These are phyloP conservation scores for Botrytis medusae DNA, from an alignment of 2,329 filamentous ascomycete genomes.

Conservation along the genomic window DNA sequence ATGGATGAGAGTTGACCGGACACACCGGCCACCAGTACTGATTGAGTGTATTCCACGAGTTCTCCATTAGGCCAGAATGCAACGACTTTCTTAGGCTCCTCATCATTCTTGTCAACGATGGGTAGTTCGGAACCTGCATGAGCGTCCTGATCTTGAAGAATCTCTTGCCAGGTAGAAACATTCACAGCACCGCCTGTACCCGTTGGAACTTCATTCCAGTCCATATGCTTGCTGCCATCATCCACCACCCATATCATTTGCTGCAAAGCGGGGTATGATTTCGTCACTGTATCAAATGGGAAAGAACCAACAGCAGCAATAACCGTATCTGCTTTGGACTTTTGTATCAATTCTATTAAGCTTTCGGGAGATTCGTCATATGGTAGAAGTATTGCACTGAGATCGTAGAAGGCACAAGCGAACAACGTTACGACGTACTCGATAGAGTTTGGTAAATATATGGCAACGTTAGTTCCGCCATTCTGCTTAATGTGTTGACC, in stretches of 20 bases:
- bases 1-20: constrained; percentile 75
- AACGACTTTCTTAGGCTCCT: constrained; percentile 54
- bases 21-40: constrained; percentile 84
- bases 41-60: constrained; percentile 78
- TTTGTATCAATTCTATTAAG: constrained; percentile 69
- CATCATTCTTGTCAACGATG: constrained; percentile 53
- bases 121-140: constrained; percentile 64
- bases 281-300: constrained; percentile 71
- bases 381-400: constrained; percentile 81
- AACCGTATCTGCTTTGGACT: constrained; percentile 75
- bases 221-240: constrained; percentile 84
- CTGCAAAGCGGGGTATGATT: constrained; percentile 67
- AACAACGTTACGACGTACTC: constrained; percentile 83
- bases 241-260: constrained; percentile 92
- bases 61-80: constrained; percentile 69
- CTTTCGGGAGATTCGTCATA: constrained; percentile 71
- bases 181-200: constrained; percentile 72
- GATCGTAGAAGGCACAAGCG: constrained; percentile 79
- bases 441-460: constrained; percentile 91
- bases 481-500: constrained; percentile 73
- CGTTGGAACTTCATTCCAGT: constrained; percentile 87
- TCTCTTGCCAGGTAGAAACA: constrained; percentile 90
- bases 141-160: constrained; percentile 68
- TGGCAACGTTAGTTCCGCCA: constrained; percentile 73
- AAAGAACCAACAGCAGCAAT: constrained; percentile 85